These are phyloP conservation scores for Aspergillus eucalypticola DNA, from an alignment of 2,329 filamentous ascomycete species.

Conservation along the genomic window DNA sequence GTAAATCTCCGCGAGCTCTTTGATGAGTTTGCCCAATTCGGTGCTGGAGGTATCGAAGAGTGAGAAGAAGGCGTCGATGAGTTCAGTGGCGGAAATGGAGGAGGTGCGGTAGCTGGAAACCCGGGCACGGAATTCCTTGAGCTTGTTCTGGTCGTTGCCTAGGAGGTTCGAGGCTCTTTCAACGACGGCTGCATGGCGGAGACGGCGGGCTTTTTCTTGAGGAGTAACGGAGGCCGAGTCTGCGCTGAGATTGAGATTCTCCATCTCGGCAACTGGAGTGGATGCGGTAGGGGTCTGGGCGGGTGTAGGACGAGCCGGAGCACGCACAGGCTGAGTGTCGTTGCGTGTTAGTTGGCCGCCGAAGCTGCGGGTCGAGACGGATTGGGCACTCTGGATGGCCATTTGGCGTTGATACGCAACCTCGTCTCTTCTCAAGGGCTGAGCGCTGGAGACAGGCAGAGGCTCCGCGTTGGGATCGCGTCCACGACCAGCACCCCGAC, in stretches of 20 bases:
- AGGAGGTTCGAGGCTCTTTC: constrained; percentile 82
- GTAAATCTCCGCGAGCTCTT: constrained; percentile 89
- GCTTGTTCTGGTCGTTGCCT: constrained; percentile 71
- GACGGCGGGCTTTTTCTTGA: constrained; percentile 76
- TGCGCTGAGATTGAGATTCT: constrained; percentile 52
- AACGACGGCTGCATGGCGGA: constrained; percentile 80
- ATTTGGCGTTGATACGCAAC: constrained; percentile 88
- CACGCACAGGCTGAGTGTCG: constrained; percentile 49
- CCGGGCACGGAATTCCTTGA: constrained; percentile 73
- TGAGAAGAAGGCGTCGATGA: constrained; percentile 85
- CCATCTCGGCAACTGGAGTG: constrained; percentile 46
- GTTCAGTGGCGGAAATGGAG: constrained; percentile 67
- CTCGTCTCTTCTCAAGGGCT: constrained; percentile 80
- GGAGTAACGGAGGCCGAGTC: constrained; percentile 57
- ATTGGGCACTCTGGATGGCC: constrained; percentile 85
- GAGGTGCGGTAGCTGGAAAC: constrained; percentile 77
- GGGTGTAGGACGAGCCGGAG: constrained; percentile 42
- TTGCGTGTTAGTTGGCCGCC: constrained; percentile 74
- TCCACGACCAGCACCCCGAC: constrained; percentile 65
- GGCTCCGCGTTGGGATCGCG: constrained; percentile 85
- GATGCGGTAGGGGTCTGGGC: constrained; percentile 25
- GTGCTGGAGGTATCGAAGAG: constrained; percentile 80
- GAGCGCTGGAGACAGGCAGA: constrained; percentile 72
- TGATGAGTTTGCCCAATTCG: constrained; percentile 83
- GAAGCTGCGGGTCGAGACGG: constrained; percentile 76